Evolutionary conservation across 2,329 filamentous ascomycete species (phyloP).

Genomic region (Colletotrichum truncatum): DNA sequence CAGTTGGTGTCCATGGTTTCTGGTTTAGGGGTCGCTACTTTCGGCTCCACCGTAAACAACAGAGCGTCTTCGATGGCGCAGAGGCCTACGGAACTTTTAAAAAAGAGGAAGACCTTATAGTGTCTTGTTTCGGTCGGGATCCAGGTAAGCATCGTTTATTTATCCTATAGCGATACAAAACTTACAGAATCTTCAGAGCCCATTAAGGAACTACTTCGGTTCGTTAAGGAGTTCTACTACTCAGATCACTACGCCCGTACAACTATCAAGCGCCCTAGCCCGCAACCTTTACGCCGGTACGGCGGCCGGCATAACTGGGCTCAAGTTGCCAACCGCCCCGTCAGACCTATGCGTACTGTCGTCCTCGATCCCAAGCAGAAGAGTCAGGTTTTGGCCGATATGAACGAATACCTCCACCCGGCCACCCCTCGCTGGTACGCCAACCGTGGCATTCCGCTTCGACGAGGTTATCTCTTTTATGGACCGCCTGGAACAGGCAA

Average conservation of each 20-base stretch:
- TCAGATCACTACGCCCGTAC: conserved; percentile 63
- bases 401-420: conserved; percentile 82
- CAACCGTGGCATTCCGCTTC: conserved; percentile 77
- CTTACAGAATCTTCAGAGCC: conserved; percentile 46
- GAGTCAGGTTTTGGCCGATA: conserved; percentile 71
- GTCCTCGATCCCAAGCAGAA: conserved; percentile 77
- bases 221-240: conserved; percentile 62
- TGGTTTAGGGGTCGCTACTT: conserved; percentile 64
- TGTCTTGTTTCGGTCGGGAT: conserved; percentile 64
- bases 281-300: conserved; percentile 25
- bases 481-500: conserved; percentile 81
- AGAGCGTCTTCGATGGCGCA: conserved; percentile 49
- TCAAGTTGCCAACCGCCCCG: conserved; percentile 69
- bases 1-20: conserved; percentile 61
- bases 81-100: conserved; percentile 50
- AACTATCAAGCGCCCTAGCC: conserved; percentile 58
- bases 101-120: conserved; percentile 60
- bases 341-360: conserved; percentile 78
- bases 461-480: conserved; percentile 81
- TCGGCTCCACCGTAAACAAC: conserved; percentile 54
- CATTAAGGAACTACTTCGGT: conserved; percentile 63
- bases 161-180: not conserved
- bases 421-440: conserved; percentile 78
- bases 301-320: conserved; percentile 59
- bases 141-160: conserved; percentile 37